Conservation (phyloP, 2,329 filamentous ascomycete species). For the Hypoxylon sp. region DNA sequence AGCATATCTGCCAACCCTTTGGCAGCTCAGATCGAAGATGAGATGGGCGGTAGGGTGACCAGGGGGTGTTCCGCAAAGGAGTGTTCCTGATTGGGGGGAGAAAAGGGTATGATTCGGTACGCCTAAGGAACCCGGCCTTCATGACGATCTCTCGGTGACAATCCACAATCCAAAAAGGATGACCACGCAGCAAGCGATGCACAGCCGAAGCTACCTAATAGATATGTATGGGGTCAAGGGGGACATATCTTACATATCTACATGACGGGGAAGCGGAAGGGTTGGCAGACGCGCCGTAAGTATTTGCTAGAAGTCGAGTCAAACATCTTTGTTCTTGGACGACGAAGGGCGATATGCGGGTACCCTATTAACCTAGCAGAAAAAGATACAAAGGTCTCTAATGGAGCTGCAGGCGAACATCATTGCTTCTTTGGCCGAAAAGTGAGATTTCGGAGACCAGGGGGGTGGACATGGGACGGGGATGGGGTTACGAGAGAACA, state of each 20-base stretch:
- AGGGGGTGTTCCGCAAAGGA: slow-evolving; percentile 43
- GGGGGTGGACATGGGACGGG: slow-evolving; percentile 32
- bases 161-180: slow-evolving; percentile 30
- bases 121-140: slow-evolving; percentile 35
- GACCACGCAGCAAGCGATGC: slow-evolving; percentile 15
- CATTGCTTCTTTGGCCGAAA: slow-evolving; percentile 40
- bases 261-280: not conserved
- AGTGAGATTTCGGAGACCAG: slow-evolving; percentile 44
- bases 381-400: slow-evolving; percentile 37
- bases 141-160: slow-evolving; percentile 46
- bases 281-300: not conserved
- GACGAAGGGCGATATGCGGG: slow-evolving; percentile 30
- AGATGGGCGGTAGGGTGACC: slow-evolving; percentile 45
- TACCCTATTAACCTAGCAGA: slow-evolving; percentile 37
- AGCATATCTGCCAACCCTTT: slow-evolving; percentile 47
- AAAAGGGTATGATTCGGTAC: slow-evolving; percentile 45
- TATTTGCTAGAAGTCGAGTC: slow-evolving; percentile 9
- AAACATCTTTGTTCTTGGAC: slow-evolving; percentile 37
- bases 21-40: slow-evolving; percentile 50
- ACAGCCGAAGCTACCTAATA: slow-evolving; percentile 12
- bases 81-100: slow-evolving; percentile 42
- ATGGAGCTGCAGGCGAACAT: slow-evolving; percentile 41
- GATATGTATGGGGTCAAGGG: not conserved
- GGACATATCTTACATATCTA: not conserved
- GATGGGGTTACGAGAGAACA: slow-evolving; percentile 44